phyloP scores from a whole-genome alignment of 176 grass and related monocot genomes.

The Aegilops longissima region DNA sequence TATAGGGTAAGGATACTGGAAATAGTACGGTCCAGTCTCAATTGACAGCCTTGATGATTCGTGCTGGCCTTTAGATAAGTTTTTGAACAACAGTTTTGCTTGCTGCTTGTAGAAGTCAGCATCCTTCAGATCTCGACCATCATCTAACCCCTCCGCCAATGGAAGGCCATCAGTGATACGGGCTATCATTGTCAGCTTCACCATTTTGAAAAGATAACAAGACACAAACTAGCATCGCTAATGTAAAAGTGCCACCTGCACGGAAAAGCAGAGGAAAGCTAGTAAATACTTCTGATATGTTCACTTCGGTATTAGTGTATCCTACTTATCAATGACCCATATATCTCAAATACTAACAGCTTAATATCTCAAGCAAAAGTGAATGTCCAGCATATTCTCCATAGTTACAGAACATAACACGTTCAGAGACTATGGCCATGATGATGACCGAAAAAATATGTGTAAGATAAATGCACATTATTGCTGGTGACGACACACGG shows the following conservation, averaged over 20 bases:
- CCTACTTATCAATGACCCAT: neutral
- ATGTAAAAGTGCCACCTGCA: constrained; percentile 34
- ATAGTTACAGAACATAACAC: neutral
- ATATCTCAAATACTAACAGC: neutral
- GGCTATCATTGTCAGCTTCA: constrained; percentile 96
- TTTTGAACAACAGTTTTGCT: constrained; percentile 86
- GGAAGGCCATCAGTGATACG: constrained; percentile 86
- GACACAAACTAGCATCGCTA: constrained; percentile 22
- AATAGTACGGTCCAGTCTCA: constrained; percentile 80
- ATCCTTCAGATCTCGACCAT: constrained; percentile 77
- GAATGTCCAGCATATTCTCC: neutral
- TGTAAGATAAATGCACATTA: neutral
- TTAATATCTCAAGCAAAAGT: neutral
- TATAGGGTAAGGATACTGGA: constrained; percentile 66
- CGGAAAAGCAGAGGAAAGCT: neutral
- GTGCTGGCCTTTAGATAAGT: constrained; percentile 74
- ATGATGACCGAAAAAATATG: too few species aligned
- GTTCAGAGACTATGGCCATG: neutral
- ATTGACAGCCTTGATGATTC: constrained; percentile 88
- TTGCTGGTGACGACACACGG: neutral
- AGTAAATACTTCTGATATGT: constrained; percentile 11
- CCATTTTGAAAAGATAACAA: constrained; percentile 46
- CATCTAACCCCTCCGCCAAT: constrained; percentile 80
- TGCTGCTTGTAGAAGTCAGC: constrained; percentile 90
- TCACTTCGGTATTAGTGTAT: neutral